Conservation (phyloP, 805 yeast species). For the Yarrowia sp. region DNA sequence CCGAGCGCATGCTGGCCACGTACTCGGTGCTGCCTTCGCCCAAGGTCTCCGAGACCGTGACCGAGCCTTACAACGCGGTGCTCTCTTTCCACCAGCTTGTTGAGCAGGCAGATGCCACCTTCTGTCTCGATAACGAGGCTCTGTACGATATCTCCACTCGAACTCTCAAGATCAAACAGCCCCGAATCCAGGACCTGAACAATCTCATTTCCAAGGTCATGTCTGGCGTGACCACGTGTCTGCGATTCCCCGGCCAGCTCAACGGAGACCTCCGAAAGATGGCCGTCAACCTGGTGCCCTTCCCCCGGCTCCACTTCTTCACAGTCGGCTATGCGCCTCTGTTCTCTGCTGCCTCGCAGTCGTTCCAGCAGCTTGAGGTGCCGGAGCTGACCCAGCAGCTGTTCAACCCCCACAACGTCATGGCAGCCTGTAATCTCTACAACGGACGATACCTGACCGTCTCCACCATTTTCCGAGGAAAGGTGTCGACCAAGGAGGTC, state of each 20-base stretch:
- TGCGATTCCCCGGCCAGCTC: slow-evolving; percentile 95
- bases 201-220: slow-evolving; percentile 86
- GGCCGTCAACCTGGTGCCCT: slow-evolving; percentile 94
- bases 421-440: slow-evolving; percentile 95
- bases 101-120: slow-evolving; percentile 90
- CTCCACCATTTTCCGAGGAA: slow-evolving; percentile 94
- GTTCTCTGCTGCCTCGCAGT: slow-evolving; percentile 78
- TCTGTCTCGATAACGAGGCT: slow-evolving; percentile 96
- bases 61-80: slow-evolving; percentile 94
- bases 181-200: slow-evolving; percentile 81
- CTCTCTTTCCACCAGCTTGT: slow-evolving; percentile 91
- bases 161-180: slow-evolving; percentile 80
- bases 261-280: slow-evolving; percentile 91
- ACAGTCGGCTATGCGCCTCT: slow-evolving; percentile 96
- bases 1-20: slow-evolving; percentile 96
- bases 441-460: slow-evolving; percentile 92
- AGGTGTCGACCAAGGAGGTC: slow-evolving; percentile 90
- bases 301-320: slow-evolving; percentile 95
- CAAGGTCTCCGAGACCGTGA: slow-evolving; percentile 89
- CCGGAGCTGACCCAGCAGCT: slow-evolving; percentile 95
- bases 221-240: slow-evolving; percentile 95
- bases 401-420: slow-evolving; percentile 91
- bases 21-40: slow-evolving; percentile 96
- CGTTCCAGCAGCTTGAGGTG: slow-evolving; percentile 84
- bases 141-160: slow-evolving; percentile 87